Evolutionary conservation across 2,329 filamentous ascomycete species (phyloP), one percentile per base, ranked within the genome.

Genomic region (Sporothrix luriei): DNA sequence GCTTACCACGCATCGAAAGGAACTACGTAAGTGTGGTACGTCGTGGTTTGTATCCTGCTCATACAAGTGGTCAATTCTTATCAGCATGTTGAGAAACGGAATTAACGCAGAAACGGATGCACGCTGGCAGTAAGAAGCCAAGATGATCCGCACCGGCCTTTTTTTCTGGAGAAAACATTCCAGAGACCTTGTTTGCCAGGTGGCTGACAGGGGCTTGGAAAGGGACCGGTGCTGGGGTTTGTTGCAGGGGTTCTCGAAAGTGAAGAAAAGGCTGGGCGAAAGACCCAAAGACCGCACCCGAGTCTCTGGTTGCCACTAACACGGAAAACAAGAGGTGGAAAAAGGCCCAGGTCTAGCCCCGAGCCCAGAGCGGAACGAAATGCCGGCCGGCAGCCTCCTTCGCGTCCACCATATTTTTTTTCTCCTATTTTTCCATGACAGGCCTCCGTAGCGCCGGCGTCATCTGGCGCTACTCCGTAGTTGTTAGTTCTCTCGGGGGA

Each of bases 271-370:
- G 24, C 29, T 40, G 54, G 57, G 38, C 33, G 46, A 46, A 61
- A 61, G 33, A 26, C 40, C n/a, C n/a, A n/a, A n/a, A n/a, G 46
- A 38, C 38, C 38, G 57, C 57, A 61, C 38, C 55, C 57, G 57
- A 61, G 57, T 46, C 43, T 38, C 38, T 61, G 57, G 57, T 38
- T 61, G 10, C 57, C 54, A 57, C 54, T 57, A 57, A 40, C 54
- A 57, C 14, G 0, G 9, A 57, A 57, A 40, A 13, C 2, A 40
- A 38, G 21, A 40, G 54, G 26, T 40, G 40, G 29, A 57, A 21
- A 38, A 29, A 40, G 21, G n/a, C 54, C 16, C 4, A 57, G 33
- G 33, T 33, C 33, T 33, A 13, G n/a, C 29, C 29, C 55, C 24
- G n/a, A 9, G 6, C 10, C n/a, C 40, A 5, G 26, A 62, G n/a